phyloP scores from a whole-genome alignment of 176 grass and related monocot species.

The maize (Zea mays) region DNA sequence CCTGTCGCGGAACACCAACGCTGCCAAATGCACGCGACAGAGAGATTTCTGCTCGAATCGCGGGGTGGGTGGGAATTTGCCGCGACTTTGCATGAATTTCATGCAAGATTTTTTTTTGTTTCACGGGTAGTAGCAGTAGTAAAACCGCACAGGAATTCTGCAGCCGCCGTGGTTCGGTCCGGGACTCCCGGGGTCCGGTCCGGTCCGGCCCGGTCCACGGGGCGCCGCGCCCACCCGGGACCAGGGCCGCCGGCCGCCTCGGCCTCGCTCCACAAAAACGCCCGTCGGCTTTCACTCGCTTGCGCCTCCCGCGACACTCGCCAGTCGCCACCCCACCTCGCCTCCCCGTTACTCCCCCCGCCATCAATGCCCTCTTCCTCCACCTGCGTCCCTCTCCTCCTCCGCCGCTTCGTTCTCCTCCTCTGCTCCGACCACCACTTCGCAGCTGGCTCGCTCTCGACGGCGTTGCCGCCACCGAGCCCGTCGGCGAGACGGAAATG shows the following conservation, averaged over 20 bases:
- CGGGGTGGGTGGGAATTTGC: too few relatives aligned
- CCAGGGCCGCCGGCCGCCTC: neutral
- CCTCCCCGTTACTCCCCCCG: slow-evolving; percentile 23
- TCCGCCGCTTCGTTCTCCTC: neutral
- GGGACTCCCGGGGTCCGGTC: too few relatives aligned
- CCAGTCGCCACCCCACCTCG: neutral
- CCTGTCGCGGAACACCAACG: neutral
- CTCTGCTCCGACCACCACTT: neutral
- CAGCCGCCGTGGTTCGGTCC: too few relatives aligned
- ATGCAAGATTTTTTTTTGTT: too few relatives aligned
- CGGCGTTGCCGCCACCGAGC: neutral
- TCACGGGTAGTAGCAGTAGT: too few relatives aligned
- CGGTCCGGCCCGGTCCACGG: neutral
- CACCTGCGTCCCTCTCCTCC: neutral
- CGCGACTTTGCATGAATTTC: too few relatives aligned
- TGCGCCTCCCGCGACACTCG: slow-evolving; percentile 20
- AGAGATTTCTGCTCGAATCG: too few relatives aligned
- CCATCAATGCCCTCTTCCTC: slow-evolving; percentile 37
- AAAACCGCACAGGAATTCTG: too few relatives aligned
- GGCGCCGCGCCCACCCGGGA: slow-evolving; percentile 20
- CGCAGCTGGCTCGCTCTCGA: neutral
- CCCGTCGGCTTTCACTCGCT: slow-evolving; percentile 42
- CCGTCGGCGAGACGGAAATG: neutral
- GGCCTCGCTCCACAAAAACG: slow-evolving; percentile 26
- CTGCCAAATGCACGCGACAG: too few relatives aligned